Percentiles rank a stretch among this genome's conserved stretches.
phyloP scores from a whole-genome alignment of 805 yeast genomes.

The Blastobotrys peoriensis region DNA sequence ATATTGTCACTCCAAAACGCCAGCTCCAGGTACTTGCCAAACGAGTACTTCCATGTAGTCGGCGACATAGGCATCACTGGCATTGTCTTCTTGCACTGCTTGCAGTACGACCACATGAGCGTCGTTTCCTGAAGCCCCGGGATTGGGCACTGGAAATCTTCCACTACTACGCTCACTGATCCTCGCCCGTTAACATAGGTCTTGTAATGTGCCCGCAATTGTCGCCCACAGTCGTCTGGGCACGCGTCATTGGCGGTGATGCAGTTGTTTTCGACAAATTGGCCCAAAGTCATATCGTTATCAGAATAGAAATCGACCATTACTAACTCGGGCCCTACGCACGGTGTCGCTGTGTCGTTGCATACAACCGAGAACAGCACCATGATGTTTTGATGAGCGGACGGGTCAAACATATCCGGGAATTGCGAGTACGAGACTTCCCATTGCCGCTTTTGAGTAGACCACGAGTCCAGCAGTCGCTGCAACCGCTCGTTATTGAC shows the following conservation, averaged over 20 bases:
- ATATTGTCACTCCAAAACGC: constrained; percentile 65
- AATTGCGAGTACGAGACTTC: constrained; percentile 50
- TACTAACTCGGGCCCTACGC: constrained; percentile 83
- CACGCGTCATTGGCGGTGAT: constrained; percentile 62
- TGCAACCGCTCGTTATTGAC: constrained; percentile 28
- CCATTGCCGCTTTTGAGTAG: constrained; percentile 55
- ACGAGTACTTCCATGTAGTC: constrained; percentile 81
- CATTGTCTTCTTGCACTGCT: constrained; percentile 64
- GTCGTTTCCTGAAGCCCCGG: constrained; percentile 63
- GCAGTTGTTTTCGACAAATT: constrained; percentile 74
- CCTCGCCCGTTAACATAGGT: constrained; percentile 87
- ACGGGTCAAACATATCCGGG: constrained; percentile 60
- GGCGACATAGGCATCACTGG: constrained; percentile 81
- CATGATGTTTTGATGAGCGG: constrained; percentile 70
- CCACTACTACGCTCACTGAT: constrained; percentile 71
- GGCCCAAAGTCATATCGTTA: constrained; percentile 84
- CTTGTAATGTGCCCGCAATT: constrained; percentile 66
- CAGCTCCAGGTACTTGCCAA: constrained; percentile 88
- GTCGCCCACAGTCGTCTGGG: constrained; percentile 74
- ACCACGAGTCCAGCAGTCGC: constrained; percentile 28
- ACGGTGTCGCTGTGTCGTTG: constrained; percentile 79
- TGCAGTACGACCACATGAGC: constrained; percentile 89
- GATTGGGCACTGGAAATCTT: constrained; percentile 47
- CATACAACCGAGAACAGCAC: constrained; percentile 79
- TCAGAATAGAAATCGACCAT: constrained; percentile 86